Conservation (phyloP, 164 flowering plant genomes). For the Nymphaea thermarum region DNA sequence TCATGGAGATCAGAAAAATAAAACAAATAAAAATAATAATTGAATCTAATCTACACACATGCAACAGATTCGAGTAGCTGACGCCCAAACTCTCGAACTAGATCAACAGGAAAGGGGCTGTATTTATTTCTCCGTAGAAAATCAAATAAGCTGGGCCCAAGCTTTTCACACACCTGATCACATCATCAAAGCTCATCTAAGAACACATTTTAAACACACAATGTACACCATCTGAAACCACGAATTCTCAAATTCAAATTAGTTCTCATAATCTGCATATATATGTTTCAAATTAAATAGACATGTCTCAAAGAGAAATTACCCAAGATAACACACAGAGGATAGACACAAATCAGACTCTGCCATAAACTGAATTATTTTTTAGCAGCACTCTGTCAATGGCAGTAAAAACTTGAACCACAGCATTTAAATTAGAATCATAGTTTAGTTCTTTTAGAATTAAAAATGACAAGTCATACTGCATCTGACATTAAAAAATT, state of each 20-base stretch:
- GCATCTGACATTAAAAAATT: too few relatives aligned
- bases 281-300: too few relatives aligned
- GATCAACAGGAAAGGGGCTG: constrained; percentile 81
- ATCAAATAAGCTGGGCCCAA: constrained; percentile 98
- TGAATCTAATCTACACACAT: constrained; percentile 64
- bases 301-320: too few relatives aligned
- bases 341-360: too few relatives aligned
- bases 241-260: neutral
- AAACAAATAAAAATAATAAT: constrained; percentile 5
- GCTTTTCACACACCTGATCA: constrained; percentile 96
- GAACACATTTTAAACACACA: constrained; percentile 24
- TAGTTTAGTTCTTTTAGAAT: too few relatives aligned
- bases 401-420: too few relatives aligned
- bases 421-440: too few relatives aligned
- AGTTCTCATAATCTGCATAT: neutral
- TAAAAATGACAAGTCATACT: too few relatives aligned
- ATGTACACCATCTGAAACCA: neutral
- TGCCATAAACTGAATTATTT: too few relatives aligned
- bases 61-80: constrained; percentile 98
- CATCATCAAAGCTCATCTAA: constrained; percentile 49
- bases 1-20: neutral
- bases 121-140: constrained; percentile 78
- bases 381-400: too few relatives aligned
- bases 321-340: too few relatives aligned
- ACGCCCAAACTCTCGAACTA: constrained; percentile 86